Percentiles rank a stretch among this genome's conserved stretches.
These are phyloP conservation scores for Prunus davidiana DNA, from an alignment of 306 rosid genomes.

Conservation along the genomic window DNA sequence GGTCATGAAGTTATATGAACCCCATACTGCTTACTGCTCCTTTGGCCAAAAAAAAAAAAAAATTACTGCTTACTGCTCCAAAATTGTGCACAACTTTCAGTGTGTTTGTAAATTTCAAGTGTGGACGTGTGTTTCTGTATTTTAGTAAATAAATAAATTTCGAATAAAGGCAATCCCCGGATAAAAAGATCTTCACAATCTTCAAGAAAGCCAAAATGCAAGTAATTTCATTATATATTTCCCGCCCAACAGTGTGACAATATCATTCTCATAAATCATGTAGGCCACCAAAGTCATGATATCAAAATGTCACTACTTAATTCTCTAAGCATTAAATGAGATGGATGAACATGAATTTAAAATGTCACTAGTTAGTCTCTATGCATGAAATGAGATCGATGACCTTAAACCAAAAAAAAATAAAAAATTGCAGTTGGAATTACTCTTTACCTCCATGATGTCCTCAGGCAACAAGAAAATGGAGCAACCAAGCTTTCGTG, in stretches of 20 bases:
- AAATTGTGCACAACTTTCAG: no score
- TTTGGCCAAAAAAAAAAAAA: neutral
- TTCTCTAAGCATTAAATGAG: constrained; percentile 3
- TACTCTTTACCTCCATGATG: constrained; percentile 73
- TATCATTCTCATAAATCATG: neutral
- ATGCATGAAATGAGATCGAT: constrained; percentile 1
- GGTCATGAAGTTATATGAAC: neutral
- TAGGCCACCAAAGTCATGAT: neutral
- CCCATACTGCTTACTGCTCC: neutral
- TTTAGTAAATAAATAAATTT: no score
- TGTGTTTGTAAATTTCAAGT: neutral
- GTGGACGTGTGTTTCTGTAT: neutral
- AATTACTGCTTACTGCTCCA: neutral
- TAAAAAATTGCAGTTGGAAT: constrained; percentile 3
- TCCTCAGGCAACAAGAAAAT: constrained; percentile 92
- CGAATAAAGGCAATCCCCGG: no score
- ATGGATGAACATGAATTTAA: neutral
- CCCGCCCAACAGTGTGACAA: neutral
- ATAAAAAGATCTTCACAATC: neutral
- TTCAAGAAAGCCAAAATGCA: neutral
- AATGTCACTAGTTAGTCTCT: constrained; percentile 5
- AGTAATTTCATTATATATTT: neutral
- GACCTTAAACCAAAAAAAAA: neutral
- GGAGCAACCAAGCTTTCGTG: constrained; percentile 95
- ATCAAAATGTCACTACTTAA: constrained; percentile 2